A percentile compares a stretch with the other conserved stretches of the same genome.
phyloP scores from a whole-genome alignment of 2,329 filamentous ascomycete genomes.

The Alternaria dauci region DNA sequence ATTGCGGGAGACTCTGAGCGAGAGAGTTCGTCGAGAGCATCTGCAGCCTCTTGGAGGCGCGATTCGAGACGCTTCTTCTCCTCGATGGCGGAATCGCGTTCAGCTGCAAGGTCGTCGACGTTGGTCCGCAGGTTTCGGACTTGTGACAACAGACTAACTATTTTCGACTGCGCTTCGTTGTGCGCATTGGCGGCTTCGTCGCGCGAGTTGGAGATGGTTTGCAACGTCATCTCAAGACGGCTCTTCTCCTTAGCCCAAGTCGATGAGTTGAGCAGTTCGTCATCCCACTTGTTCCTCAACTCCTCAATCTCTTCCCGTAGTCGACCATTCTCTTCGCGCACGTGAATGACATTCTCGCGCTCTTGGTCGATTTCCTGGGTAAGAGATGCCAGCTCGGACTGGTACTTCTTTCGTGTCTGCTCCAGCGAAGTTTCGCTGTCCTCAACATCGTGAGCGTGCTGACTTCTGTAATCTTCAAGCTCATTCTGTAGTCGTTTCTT shows the following conservation, averaged over 20 bases:
- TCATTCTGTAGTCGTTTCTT: conserved; percentile 97
- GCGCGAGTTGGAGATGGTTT: conserved; percentile 87
- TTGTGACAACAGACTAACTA: conserved; percentile 88
- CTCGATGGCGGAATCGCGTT: conserved; percentile 82
- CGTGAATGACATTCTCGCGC: conserved; percentile 86
- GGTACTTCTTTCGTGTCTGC: conserved; percentile 97
- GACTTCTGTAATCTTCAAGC: conserved; percentile 94
- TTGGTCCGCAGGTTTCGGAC: conserved; percentile 83
- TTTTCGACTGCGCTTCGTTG: conserved; percentile 92
- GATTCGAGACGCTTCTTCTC: conserved; percentile 92
- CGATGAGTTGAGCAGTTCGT: conserved; percentile 95
- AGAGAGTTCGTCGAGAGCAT: conserved; percentile 85
- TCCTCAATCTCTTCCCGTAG: conserved; percentile 97
- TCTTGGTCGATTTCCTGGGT: conserved; percentile 94
- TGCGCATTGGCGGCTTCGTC: conserved; percentile 94
- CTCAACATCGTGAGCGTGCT: conserved; percentile 94
- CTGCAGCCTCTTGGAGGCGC: conserved; percentile 84
- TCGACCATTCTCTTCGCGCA: conserved; percentile 82
- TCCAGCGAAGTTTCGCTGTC: conserved; percentile 97
- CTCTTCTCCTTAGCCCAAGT: conserved; percentile 99
- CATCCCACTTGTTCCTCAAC: conserved; percentile 94
- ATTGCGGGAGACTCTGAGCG: conserved; percentile 86
- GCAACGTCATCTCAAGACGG: conserved; percentile 85
- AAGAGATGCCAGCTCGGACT: conserved; percentile 86
- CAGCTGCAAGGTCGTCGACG: conserved; percentile 84